Evolutionary conservation across 345 rosid species (phyloP).

Genomic region (Chamaenerion angustifolium): DNA sequence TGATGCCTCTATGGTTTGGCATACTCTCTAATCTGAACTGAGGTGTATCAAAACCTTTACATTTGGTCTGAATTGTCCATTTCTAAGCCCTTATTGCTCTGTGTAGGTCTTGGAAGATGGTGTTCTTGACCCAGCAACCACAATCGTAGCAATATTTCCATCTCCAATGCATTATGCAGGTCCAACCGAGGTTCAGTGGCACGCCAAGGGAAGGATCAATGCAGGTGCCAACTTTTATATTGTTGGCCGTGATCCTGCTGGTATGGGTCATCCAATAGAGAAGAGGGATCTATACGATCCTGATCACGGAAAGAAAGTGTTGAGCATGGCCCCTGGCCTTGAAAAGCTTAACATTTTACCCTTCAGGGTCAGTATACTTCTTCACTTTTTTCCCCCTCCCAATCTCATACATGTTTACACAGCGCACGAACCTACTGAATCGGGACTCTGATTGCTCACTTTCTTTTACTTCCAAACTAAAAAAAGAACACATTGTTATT

Average conservation of each 20-base stretch:
- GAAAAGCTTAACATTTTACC: conserved; percentile 92
- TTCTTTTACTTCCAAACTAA: no score
- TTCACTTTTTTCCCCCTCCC: not conserved
- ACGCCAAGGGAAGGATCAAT: conserved; percentile 90
- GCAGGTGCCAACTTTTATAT: conserved; percentile 97
- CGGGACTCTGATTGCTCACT: no score
- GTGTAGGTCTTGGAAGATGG: conserved; percentile 82
- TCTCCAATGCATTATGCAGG: conserved; percentile 99
- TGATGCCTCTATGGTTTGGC: no score
- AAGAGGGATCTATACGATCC: conserved; percentile 93
- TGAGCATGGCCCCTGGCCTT: conserved; percentile 97
- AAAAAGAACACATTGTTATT: not conserved
- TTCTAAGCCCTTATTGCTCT: not conserved
- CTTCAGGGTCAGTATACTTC: conserved; percentile 46
- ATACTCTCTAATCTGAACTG: no score
- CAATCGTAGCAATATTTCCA: conserved; percentile 87
- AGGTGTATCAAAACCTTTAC: no score
- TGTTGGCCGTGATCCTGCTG: conserved; percentile 99
- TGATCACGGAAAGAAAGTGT: conserved; percentile 89
- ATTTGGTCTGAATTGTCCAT: no score
- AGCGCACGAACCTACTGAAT: no score
- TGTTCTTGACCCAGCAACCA: conserved; percentile 79
- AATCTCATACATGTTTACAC: not conserved
- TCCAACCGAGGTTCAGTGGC: conserved; percentile 99
- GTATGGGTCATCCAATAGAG: conserved; percentile 92